Evolutionary conservation across 164 flowering plant genomes (phyloP), one percentile per base, ranked within the genome.

Genomic region (Protea cynaroides): DNA sequence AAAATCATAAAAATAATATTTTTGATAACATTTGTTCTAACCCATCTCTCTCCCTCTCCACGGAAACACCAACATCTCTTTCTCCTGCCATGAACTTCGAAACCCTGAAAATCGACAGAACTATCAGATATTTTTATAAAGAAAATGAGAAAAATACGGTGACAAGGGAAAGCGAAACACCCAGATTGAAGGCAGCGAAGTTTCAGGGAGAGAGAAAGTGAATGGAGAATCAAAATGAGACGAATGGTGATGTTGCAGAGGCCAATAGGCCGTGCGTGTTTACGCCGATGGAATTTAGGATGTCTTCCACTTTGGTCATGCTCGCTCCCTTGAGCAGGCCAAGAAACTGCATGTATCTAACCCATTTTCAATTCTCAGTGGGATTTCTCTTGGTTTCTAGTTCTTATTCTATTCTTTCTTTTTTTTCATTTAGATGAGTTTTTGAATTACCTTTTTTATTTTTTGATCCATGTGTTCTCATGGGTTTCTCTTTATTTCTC

Each of bases 281-380:
- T 88, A 88, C 71, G 89, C 94, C 43, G 94, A 88, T 61, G 94
- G 94, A 34, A 88, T 88, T 74, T 91, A 91, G 80, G 96, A 91
- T 81, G 93, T 91, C 78, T 91, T 91, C 82, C 97, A 91, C 70
- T 91, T 84, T 65, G 97, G 97, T 68, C 97, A 91, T 67, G 97
- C 97, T 49, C 82, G 94, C 51, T 79, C 96, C 62, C 94, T 92
- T 65, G 97, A 92, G 56, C 97, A 92, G 78, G 97, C 97, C 65
- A 92, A 92, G 68, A 86, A 83, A 79, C 55, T 71, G 96, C n/a
- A 44, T 25, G 34, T 3, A 29, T 29, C 36, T 25, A 5, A 17
- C 58, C 52, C 34, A 34, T 49, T 18, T n/a, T 9, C 18, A 10
- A 25, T 0, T 43, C 58, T 12, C 34, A 29, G 25, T 40, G 43